Conservation (phyloP, 1,284 basidiomycete species). For the Laetiporus sulphureus region DNA sequence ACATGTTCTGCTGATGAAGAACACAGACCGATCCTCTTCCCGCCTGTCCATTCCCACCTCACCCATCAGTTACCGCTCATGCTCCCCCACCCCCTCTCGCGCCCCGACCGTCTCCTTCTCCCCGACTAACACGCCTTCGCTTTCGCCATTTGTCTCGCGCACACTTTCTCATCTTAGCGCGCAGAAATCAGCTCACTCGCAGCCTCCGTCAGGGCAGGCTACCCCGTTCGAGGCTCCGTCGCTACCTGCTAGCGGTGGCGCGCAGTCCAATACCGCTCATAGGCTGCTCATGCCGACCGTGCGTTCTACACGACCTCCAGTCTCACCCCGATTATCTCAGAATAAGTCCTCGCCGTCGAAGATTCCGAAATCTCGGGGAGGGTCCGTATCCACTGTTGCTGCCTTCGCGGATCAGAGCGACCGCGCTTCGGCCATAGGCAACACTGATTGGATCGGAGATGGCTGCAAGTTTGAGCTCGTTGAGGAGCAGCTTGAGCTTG, state of each 20-base stretch:
- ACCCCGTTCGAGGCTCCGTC: conserved; percentile 13
- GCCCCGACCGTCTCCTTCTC: neutral
- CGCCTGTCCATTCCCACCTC: conserved; percentile 1
- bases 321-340: conserved; percentile 11
- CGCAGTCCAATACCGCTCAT: too few relatives aligned
- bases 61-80: too few relatives aligned
- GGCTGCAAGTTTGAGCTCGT: conserved; percentile 38
- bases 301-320: conserved; percentile 9
- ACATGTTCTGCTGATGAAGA: too few relatives aligned
- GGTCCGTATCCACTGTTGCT: conserved; percentile 16
- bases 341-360: conserved; percentile 18
- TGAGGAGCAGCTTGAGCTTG: conserved; percentile 37
- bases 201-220: conserved; percentile 10
- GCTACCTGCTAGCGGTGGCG: neutral
- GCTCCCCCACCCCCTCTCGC: neutral
- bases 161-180: neutral
- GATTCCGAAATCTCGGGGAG: conserved; percentile 19
- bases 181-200: neutral
- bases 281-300: conserved; percentile 26
- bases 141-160: neutral
- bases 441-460: conserved; percentile 32
- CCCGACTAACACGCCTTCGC: neutral
- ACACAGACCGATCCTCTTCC: neutral
- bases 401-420: conserved; percentile 16
- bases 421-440: conserved; percentile 5